These are phyloP conservation scores for Xylaria castorea DNA, from an alignment of 495 filamentous ascomycete species.

Conservation along the genomic window DNA sequence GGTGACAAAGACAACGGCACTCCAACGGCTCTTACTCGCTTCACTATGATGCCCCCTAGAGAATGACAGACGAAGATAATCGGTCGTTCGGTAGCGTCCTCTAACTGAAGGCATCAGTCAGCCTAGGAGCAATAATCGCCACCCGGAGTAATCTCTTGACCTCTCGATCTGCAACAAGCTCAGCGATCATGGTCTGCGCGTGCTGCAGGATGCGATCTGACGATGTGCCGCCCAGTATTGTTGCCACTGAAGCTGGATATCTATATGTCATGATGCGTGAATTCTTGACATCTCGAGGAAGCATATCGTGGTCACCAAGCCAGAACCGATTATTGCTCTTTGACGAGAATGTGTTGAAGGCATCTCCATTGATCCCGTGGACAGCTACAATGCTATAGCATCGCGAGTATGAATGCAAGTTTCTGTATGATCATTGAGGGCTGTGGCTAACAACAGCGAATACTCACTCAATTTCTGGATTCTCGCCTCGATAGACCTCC, in stretches of 20 bases:
- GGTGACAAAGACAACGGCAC: not conserved
- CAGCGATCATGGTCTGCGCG: conserved; percentile 19
- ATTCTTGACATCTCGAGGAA: conserved; percentile 13
- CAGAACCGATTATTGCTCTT: conserved; percentile 14
- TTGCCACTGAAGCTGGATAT: conserved; percentile 20
- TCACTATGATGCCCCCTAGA: conserved; percentile 22
- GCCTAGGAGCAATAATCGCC: not conserved
- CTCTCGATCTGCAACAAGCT: conserved; percentile 26
- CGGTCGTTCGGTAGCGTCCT: conserved; percentile 14
- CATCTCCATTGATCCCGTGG: conserved; percentile 46
- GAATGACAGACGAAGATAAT: conserved; percentile 24
- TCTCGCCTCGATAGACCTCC: conserved; percentile 21
- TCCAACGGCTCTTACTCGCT: conserved; percentile 11
- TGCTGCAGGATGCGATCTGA: conserved; percentile 22
- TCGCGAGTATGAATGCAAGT: conserved; percentile 1
- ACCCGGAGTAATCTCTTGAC: not conserved
- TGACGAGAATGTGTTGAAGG: conserved; percentile 29
- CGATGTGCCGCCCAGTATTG: not conserved
- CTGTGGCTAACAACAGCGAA: not conserved
- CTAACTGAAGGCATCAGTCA: conserved; percentile 7
- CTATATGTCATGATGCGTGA: conserved; percentile 23
- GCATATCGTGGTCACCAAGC: conserved; percentile 22
- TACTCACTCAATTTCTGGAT: conserved; percentile 22
- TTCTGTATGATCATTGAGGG: not conserved
- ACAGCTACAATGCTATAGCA: conserved; percentile 44